Evolutionary conservation across 2,329 filamentous ascomycete genomes (phyloP).

Genomic region (Botrytis byssoidea): DNA sequence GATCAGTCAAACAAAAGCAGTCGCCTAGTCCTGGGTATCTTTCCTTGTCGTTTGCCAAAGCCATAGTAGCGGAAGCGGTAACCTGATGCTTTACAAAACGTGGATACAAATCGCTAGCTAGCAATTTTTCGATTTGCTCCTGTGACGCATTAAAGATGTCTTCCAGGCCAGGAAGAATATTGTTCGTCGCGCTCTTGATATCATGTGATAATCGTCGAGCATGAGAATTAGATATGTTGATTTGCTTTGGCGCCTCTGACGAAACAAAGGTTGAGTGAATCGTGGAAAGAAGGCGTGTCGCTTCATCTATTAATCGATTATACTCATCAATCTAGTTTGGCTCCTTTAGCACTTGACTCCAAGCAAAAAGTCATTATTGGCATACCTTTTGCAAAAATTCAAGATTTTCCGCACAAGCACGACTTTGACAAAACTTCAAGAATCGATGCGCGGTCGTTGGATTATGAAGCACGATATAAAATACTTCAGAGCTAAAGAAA

Average conservation of each 20-base stretch:
- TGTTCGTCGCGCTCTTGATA: slow-evolving; percentile 28
- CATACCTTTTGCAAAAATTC: slow-evolving; percentile 51
- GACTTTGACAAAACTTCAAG: slow-evolving; percentile 49
- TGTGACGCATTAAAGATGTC: slow-evolving; percentile 43
- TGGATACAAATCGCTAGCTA: slow-evolving; percentile 50
- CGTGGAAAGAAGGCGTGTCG: slow-evolving; percentile 46
- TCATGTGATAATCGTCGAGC: slow-evolving; percentile 28
- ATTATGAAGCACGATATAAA: slow-evolving; percentile 51
- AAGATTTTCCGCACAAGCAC: slow-evolving; percentile 50
- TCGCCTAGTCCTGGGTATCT: slow-evolving; percentile 55
- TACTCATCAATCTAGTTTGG: slow-evolving; percentile 45
- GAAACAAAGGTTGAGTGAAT: slow-evolving; percentile 47
- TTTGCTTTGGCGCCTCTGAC: slow-evolving; percentile 36
- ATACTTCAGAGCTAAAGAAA: slow-evolving; percentile 51
- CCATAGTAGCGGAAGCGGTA: slow-evolving; percentile 46
- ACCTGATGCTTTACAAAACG: slow-evolving; percentile 54
- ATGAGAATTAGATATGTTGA: slow-evolving; percentile 31
- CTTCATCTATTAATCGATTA: slow-evolving; percentile 45
- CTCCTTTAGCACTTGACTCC: not conserved
- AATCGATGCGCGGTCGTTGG: slow-evolving; percentile 48
- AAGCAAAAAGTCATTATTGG: slow-evolving; percentile 3
- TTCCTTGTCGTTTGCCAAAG: slow-evolving; percentile 44
- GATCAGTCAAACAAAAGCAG: slow-evolving; percentile 58
- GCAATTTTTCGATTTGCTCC: slow-evolving; percentile 46
- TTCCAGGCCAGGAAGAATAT: slow-evolving; percentile 37